phyloP scores from a whole-genome alignment of 805 yeast genomes.

The Candida dajiaensis region DNA sequence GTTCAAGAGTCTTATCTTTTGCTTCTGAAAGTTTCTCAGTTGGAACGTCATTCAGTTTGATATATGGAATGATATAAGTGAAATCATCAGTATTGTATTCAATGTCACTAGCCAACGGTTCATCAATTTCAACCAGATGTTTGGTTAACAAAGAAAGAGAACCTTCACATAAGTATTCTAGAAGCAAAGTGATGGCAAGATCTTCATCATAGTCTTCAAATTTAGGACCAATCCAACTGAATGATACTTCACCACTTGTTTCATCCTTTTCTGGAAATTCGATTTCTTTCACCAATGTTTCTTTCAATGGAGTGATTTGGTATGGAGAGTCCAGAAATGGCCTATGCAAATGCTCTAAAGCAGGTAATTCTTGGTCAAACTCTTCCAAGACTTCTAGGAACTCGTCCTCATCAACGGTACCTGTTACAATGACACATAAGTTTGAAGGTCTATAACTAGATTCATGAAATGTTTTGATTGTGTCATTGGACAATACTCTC shows the following conservation, averaged over 20 bases:
- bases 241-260: conserved; percentile 64
- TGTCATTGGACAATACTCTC: conserved; percentile 63
- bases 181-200: conserved; percentile 66
- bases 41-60: conserved; percentile 69
- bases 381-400: conserved; percentile 50
- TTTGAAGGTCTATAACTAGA: conserved; percentile 76
- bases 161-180: conserved; percentile 69
- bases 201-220: conserved; percentile 44
- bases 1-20: conserved; percentile 41
- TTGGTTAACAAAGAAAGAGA: conserved; percentile 72
- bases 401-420: conserved; percentile 74
- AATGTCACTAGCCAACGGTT: conserved; percentile 73
- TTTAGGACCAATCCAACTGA: conserved; percentile 82
- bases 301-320: conserved; percentile 27
- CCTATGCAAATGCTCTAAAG: conserved; percentile 34
- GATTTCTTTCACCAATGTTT: conserved; percentile 41
- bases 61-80: conserved; percentile 50
- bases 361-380: conserved; percentile 55
- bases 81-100: conserved; percentile 72
- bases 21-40: conserved; percentile 51
- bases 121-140: conserved; percentile 69
- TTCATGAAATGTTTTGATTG: conserved; percentile 71
- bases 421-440: conserved; percentile 76
- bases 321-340: conserved; percentile 75
- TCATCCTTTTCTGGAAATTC: conserved; percentile 90